phyloP scores from a whole-genome alignment of 78 protist genomes.

The Bodo saltans region DNA sequence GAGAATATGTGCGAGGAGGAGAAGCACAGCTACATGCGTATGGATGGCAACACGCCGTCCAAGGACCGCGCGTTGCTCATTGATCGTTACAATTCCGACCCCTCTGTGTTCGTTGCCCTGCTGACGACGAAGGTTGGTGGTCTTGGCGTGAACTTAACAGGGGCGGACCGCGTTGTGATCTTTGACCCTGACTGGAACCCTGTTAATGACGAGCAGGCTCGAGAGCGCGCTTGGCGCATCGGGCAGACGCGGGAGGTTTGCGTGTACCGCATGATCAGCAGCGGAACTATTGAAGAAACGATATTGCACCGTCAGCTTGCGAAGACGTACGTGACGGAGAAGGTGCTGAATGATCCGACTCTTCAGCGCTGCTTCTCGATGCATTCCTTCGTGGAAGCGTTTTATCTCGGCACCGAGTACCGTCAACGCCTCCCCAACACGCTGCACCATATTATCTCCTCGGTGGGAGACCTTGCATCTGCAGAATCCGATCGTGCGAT shows the following conservation, averaged over 20 bases:
- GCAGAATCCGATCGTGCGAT: too few species aligned
- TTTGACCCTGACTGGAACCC: conserved; percentile 97
- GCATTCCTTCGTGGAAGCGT: conserved; percentile 52
- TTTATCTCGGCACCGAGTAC: conserved; percentile 15
- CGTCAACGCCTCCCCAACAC: background rate
- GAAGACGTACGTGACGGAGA: conserved; percentile 82
- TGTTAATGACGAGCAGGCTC: conserved; percentile 78
- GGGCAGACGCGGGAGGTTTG: conserved; percentile 86
- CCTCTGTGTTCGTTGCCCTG: conserved; percentile 66
- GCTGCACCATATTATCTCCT: too few species aligned
- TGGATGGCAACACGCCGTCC: conserved; percentile 91
- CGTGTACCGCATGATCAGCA: conserved; percentile 70
- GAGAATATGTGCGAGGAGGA: conserved; percentile 37
- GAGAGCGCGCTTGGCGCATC: conserved; percentile 92
- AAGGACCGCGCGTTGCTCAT: conserved; percentile 40
- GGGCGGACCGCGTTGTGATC: conserved; percentile 89
- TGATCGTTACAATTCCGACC: conserved; percentile 49
- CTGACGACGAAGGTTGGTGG: conserved; percentile 90
- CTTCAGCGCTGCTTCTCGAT: conserved; percentile 32
- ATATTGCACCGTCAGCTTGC: conserved; percentile 93
- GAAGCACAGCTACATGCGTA: conserved; percentile 47
- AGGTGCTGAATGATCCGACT: conserved; percentile 77
- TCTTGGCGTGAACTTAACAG: conserved; percentile 90
- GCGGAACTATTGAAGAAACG: conserved; percentile 91
- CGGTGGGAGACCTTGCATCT: too few species aligned